Percentiles rank a stretch among this genome's conserved stretches.
Conservation (phyloP, 2,329 filamentous ascomycete species). For the Cordyceps pruinosa region DNA sequence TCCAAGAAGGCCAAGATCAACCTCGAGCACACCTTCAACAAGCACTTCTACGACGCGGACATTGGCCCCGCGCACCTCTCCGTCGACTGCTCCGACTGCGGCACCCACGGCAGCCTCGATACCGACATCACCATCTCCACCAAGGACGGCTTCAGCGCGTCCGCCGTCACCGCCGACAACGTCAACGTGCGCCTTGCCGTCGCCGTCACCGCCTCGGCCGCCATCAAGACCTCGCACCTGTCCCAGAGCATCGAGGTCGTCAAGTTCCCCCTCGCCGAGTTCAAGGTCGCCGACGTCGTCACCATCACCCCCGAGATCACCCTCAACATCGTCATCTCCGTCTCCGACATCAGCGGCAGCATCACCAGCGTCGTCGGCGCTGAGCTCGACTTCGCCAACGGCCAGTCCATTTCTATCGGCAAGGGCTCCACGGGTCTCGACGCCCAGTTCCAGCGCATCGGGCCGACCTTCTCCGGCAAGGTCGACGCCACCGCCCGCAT, state of each 20-base stretch:
- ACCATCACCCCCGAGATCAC: slow-evolving; percentile 12
- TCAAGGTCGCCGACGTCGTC: slow-evolving; percentile 12
- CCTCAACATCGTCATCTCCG: slow-evolving; percentile 3
- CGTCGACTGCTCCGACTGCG: slow-evolving; percentile 13
- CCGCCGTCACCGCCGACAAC: slow-evolving; percentile 8
- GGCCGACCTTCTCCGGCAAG: slow-evolving; percentile 10
- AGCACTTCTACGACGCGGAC: slow-evolving; percentile 13
- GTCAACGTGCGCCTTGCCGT: slow-evolving; percentile 11
- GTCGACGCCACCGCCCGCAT: slow-evolving; percentile 12
- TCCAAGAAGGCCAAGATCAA: slow-evolving; percentile 13
- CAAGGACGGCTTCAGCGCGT: slow-evolving; percentile 10
- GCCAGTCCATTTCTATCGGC: slow-evolving; percentile 10
- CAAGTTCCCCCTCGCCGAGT: slow-evolving; percentile 7
- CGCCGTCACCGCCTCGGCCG: slow-evolving; percentile 9
- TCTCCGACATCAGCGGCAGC: slow-evolving; percentile 10
- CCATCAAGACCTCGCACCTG: slow-evolving; percentile 7
- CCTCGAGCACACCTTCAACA: slow-evolving; percentile 12
- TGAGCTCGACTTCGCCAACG: slow-evolving; percentile 11
- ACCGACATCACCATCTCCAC: slow-evolving; percentile 12
- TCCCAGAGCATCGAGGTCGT: slow-evolving; percentile 4
- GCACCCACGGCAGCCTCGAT: slow-evolving; percentile 10
- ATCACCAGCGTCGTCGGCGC: slow-evolving; percentile 11
- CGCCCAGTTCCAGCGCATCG: slow-evolving; percentile 10
- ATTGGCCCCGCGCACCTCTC: slow-evolving; percentile 12
- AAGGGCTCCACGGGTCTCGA: slow-evolving; percentile 11